A percentile compares a stretch with the other conserved stretches of the same genome.
phyloP scores from a whole-genome alignment of 305 asterid genomes.

The Rubia tinctorum region DNA sequence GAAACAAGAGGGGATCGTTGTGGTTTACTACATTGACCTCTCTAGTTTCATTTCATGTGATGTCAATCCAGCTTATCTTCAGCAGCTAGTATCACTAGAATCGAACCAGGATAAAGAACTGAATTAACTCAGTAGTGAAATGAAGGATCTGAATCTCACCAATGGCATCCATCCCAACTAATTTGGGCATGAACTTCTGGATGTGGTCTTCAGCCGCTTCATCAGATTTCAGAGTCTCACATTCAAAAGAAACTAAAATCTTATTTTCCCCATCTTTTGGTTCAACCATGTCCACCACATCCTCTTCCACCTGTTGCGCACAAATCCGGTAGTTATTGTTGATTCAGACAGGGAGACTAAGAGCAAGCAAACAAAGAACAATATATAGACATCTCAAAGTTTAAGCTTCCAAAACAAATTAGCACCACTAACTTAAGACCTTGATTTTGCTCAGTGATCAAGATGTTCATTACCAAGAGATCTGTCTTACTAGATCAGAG shows the following conservation, averaged over 20 bases:
- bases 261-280: slow-evolving; percentile 53
- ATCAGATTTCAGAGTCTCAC: slow-evolving; percentile 92
- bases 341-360: slow-evolving; percentile 1
- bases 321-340: slow-evolving; percentile 7
- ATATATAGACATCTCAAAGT: neutral
- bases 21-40: neutral
- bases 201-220: slow-evolving; percentile 92
- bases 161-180: slow-evolving; percentile 88
- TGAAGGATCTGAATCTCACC: slow-evolving; percentile 44
- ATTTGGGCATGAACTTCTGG: slow-evolving; percentile 88
- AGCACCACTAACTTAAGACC: neutral
- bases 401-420: neutral
- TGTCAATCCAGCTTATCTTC: neutral
- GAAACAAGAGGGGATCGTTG: neutral
- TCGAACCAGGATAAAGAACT: neutral
- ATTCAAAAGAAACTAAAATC: slow-evolving; percentile 67
- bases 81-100: neutral
- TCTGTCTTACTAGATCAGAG: neutral
- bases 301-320: slow-evolving; percentile 77
- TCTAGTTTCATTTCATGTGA: neutral
- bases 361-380: neutral
- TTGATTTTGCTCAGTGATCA: neutral
- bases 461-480: neutral
- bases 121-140: neutral
- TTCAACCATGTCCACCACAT: slow-evolving; percentile 83